Percentiles rank a stretch among this genome's conserved stretches.
These are phyloP conservation scores for Ustilago esculenta DNA, from an alignment of 1,284 basidiomycete genomes.

Conservation along the genomic window DNA sequence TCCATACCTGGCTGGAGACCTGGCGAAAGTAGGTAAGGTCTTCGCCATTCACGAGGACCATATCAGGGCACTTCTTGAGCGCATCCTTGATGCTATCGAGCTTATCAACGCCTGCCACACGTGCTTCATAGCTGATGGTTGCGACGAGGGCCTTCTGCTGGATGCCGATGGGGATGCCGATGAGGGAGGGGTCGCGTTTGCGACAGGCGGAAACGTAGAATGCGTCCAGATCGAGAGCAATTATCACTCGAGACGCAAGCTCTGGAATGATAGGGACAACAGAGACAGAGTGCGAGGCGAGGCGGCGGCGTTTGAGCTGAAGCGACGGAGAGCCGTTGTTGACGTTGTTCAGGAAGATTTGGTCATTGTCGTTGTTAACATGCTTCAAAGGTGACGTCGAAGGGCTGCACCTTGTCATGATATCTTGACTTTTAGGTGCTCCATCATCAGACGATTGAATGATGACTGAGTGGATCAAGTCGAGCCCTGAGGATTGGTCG, in stretches of 20 bases:
- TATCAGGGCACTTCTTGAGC: conserved; percentile 59
- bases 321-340: conserved; percentile 3
- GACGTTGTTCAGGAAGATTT: not conserved
- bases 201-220: conserved; percentile 67
- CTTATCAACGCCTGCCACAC: conserved; percentile 65
- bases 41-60: conserved; percentile 68
- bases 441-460: conserved; percentile 11
- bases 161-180: conserved; percentile 67
- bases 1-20: conserved; percentile 59
- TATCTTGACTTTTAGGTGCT: conserved; percentile 6
- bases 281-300: not conserved
- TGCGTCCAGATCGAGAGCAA: conserved; percentile 52
- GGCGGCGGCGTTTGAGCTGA: conserved; percentile 11
- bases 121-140: conserved; percentile 67
- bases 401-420: conserved; percentile 38
- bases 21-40: conserved; percentile 67
- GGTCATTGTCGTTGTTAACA: not conserved
- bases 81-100: conserved; percentile 65
- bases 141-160: conserved; percentile 68
- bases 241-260: conserved; percentile 31
- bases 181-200: conserved; percentile 63
- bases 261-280: not conserved
- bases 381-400: conserved; percentile 17
- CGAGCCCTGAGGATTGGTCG: not conserved
- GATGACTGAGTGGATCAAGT: not conserved